Evolutionary conservation across 192 early-diverging fungal genomes (phyloP).

Genomic region (Coemansia sp.): DNA sequence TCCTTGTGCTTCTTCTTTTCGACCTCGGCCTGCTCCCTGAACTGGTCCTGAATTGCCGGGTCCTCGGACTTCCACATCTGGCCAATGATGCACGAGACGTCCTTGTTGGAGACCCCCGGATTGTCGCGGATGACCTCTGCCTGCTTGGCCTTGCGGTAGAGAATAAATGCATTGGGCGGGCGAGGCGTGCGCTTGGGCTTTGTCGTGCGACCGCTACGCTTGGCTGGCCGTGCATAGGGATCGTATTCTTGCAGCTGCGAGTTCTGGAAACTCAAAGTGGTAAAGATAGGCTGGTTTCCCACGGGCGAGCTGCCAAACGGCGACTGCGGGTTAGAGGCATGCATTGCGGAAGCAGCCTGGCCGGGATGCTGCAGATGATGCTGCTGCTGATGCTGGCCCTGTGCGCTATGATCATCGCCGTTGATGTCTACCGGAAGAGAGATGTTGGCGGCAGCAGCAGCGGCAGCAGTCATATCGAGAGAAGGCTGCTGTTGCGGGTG

Average conservation of each 20-base stretch:
- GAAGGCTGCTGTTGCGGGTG: constrained; percentile 5
- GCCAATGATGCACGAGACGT: constrained; percentile 59
- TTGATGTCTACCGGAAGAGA: constrained; percentile 40
- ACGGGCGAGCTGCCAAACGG: constrained; percentile 43
- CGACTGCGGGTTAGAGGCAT: constrained; percentile 30
- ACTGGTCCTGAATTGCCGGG: constrained; percentile 54
- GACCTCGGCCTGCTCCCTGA: constrained; percentile 53
- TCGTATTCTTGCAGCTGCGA: constrained; percentile 54
- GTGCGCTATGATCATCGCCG: constrained; percentile 22
- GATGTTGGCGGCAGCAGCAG: constrained; percentile 24
- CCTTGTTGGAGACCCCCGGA: constrained; percentile 57
- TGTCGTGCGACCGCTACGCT: constrained; percentile 35
- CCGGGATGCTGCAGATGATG: constrained; percentile 5
- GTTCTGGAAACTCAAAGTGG: constrained; percentile 42
- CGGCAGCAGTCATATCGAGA: constrained; percentile 35
- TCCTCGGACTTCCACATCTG: constrained; percentile 59
- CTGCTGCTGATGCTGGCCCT: constrained; percentile 16
- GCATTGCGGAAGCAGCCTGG: constrained; percentile 18
- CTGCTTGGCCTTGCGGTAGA: constrained; percentile 59
- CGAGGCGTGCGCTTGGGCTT: constrained; percentile 57
- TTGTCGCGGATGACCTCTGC: constrained; percentile 55
- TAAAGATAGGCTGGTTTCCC: constrained; percentile 44
- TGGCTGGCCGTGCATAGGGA: constrained; percentile 37
- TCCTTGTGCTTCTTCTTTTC: constrained; percentile 59
- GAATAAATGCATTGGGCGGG: constrained; percentile 58